A percentile compares a stretch with the other conserved stretches of the same genome.
Evolutionary conservation across 805 yeast species (phyloP).

Genomic region (Wickerhamomyces bisporus): DNA sequence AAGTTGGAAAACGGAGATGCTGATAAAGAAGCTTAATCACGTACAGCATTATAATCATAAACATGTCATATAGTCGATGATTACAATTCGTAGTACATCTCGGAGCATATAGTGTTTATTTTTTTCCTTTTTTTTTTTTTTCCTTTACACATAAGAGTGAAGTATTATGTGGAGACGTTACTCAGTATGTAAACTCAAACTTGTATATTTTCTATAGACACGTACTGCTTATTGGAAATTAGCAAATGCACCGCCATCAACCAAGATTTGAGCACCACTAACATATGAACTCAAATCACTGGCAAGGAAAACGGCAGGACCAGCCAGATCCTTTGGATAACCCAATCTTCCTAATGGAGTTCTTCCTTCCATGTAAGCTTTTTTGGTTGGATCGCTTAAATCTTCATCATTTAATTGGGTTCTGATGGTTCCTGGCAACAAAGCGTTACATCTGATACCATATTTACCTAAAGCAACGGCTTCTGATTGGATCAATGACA

Average conservation of each 20-base stretch:
- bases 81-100: no score
- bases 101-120: no score
- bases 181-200: no score
- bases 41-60: no score
- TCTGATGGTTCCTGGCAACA: conserved; percentile 40
- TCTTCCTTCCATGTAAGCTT: conserved; percentile 33
- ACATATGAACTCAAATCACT: conserved; percentile 32
- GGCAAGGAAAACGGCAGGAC: conserved; percentile 38
- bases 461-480: conserved; percentile 40
- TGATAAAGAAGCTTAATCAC: not conserved
- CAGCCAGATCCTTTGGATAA: conserved; percentile 32
- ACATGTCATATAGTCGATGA: no score
- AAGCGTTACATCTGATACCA: conserved; percentile 40
- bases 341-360: conserved; percentile 38
- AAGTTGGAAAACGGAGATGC: conserved; percentile 1
- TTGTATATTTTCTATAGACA: no score
- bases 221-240: conserved; percentile 34
- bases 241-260: conserved; percentile 42
- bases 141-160: no score
- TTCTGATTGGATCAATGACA: conserved; percentile 38
- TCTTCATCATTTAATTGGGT: conserved; percentile 40
- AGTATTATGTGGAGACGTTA: no score
- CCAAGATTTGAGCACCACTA: conserved; percentile 38
- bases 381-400: conserved; percentile 31
- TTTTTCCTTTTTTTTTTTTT: no score